Evolutionary conservation across 1,284 basidiomycete species (phyloP).

Genomic region (Sparassis latifolia): DNA sequence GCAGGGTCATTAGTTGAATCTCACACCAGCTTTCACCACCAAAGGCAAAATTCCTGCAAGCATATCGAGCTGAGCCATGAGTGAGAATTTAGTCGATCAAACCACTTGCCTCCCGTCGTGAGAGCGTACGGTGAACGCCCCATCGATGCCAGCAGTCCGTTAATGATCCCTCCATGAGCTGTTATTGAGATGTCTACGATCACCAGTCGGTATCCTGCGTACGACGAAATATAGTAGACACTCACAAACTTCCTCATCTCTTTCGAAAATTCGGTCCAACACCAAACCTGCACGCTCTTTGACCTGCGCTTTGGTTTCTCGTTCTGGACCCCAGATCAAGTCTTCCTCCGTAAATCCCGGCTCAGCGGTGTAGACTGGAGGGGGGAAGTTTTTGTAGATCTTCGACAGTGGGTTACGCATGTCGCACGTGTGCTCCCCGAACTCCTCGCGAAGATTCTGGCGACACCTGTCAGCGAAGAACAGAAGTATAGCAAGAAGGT

Average conservation of each 20-base stretch:
- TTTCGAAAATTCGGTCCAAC: slow-evolving; percentile 58
- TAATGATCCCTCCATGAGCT: slow-evolving; percentile 55
- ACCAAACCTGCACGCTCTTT: slow-evolving; percentile 47
- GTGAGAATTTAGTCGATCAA: too few relatives aligned
- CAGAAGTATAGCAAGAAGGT: neutral
- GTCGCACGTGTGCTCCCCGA: slow-evolving; percentile 73
- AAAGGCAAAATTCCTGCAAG: neutral
- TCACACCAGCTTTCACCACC: neutral
- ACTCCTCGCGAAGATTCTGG: slow-evolving; percentile 61
- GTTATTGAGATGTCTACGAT: slow-evolving; percentile 56
- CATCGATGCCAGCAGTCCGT: slow-evolving; percentile 41
- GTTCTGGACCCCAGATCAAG: slow-evolving; percentile 58
- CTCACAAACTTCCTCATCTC: slow-evolving; percentile 46
- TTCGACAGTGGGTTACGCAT: slow-evolving; percentile 49
- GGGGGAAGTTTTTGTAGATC: slow-evolving; percentile 43
- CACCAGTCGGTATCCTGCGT: neutral
- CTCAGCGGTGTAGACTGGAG: slow-evolving; percentile 59
- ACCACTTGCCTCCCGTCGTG: slow-evolving; percentile 51
- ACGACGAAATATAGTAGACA: slow-evolving; percentile 6
- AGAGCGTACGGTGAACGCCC: slow-evolving; percentile 38
- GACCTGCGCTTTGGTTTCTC: slow-evolving; percentile 59
- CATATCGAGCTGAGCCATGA: too few relatives aligned
- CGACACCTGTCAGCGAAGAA: neutral
- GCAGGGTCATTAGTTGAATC: too few relatives aligned
- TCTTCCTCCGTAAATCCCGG: slow-evolving; percentile 68